Evolutionary conservation across 495 filamentous ascomycete genomes (phyloP), one percentile per base, ranked within the genome.

Genomic region (Aspergillus bertholletiae): DNA sequence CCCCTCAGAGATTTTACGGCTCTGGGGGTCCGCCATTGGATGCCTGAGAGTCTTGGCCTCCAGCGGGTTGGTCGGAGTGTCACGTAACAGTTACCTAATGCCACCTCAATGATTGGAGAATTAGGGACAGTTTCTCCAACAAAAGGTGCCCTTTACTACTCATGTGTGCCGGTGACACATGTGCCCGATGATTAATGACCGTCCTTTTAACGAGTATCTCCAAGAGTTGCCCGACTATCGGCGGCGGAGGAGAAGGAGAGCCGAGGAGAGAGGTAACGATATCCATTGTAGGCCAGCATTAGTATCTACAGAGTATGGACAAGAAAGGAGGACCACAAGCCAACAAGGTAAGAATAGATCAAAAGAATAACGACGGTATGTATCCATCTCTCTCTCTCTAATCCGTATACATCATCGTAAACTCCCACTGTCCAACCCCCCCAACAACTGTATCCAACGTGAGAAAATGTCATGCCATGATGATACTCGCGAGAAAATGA

Each of bases 61-160:
- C 2, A 40, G 15, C 18, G 15, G 37, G 37, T 20, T 40, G 39
- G 15, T 7, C 7, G 15, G 15, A 4, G 1, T 15, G 15, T 21
- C 39, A 43, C 39, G 18, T 43, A 40, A 40, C 46, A 11, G 46
- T 59, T 59, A 59, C 34, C 23, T 59, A 59, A 59, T 34, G 34
- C 15, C 44, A 48, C 26, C 1, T 15, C 27, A 17, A 11, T 20
- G 1, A 40, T 40, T 40, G 37, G 37, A n/a, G 37, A 20, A 40
- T 7, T 7, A n/a, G 7, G 37, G 37, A 40, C 15, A n/a, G n/a
- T n/a, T n/a, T n/a, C n/a, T n/a, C n/a, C n/a, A n/a, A n/a, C n/a
- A n/a, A n/a, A n/a, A n/a, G n/a, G n/a, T n/a, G n/a, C n/a, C n/a
- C n/a, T n/a, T n/a, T n/a, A n/a, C n/a, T n/a, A n/a, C n/a, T n/a